phyloP scores from a whole-genome alignment of 176 grass and related monocot genomes.

The Hordeum marinum region DNA sequence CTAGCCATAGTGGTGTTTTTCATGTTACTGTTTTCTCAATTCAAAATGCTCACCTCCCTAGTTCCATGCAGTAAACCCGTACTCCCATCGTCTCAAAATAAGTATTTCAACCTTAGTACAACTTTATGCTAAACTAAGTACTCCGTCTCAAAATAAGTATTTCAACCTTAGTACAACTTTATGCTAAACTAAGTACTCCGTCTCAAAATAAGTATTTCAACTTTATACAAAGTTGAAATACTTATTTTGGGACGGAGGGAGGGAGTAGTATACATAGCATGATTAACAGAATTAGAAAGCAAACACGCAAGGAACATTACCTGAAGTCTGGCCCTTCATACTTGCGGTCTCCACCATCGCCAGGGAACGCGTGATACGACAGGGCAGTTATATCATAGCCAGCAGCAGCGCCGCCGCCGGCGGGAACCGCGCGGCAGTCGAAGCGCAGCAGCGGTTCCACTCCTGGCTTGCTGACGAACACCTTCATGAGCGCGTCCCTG shows the following conservation, averaged over 20 bases:
- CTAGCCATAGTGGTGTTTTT: not conserved
- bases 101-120: too few relatives aligned
- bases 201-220: too few relatives aligned
- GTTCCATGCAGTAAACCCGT: not conserved
- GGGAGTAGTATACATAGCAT: not conserved
- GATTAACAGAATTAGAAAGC: not conserved
- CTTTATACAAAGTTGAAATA: too few relatives aligned
- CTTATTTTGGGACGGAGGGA: too few relatives aligned
- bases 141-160: too few relatives aligned
- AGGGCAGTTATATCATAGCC: constrained; percentile 31
- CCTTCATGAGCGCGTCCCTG: constrained; percentile 53
- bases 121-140: too few relatives aligned
- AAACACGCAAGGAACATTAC: constrained; percentile 21
- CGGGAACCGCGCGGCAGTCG: constrained; percentile 44
- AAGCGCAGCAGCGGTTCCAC: constrained; percentile 54
- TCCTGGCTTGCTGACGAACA: constrained; percentile 57
- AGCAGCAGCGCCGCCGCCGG: not conserved
- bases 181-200: too few relatives aligned
- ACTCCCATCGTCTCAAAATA: too few relatives aligned
- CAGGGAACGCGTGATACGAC: constrained; percentile 44
- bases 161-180: too few relatives aligned
- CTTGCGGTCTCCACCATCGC: constrained; percentile 21
- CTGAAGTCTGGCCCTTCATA: constrained; percentile 50
- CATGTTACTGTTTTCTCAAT: not conserved
- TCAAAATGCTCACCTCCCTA: not conserved